Percentiles rank a stretch among this genome's conserved stretches.
Evolutionary conservation across 768 basidiomycete species (phyloP).

Genomic region (Lepiota venenata): DNA sequence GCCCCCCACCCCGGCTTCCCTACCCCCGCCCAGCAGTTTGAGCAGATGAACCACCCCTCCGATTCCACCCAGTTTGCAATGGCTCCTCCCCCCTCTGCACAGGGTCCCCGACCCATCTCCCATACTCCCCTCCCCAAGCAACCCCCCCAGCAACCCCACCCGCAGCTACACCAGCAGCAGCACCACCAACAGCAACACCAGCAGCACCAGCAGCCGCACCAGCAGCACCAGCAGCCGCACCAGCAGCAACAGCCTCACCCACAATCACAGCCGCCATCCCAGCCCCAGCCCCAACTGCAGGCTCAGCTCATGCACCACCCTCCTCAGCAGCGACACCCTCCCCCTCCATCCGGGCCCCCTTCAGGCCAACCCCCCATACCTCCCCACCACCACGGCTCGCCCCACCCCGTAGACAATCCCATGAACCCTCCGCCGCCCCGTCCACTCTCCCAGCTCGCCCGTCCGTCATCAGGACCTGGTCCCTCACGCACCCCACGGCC

Average conservation of each 20-base stretch:
- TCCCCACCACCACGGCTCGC: constrained; percentile 55
- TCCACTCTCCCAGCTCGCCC: constrained; percentile 19
- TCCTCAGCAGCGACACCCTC: constrained; percentile 19
- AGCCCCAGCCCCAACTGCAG: background rate
- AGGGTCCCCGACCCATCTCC: constrained; percentile 42
- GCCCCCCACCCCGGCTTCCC: constrained; percentile 28
- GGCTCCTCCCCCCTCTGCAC: constrained; percentile 31
- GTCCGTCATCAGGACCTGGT: background rate
- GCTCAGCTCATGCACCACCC: background rate
- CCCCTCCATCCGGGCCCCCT: constrained; percentile 43
- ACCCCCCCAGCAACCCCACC: constrained; percentile 16
- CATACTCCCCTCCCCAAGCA: constrained; percentile 30
- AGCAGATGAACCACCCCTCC: constrained; percentile 42
- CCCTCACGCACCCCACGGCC: no score
- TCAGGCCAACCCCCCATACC: constrained; percentile 41
- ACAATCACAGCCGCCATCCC: background rate
- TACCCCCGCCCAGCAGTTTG: constrained; percentile 64
- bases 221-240: background rate
- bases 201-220: constrained; percentile 11
- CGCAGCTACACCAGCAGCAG: background rate
- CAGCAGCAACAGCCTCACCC: background rate
- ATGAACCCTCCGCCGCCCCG: constrained; percentile 9
- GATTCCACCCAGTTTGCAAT: constrained; percentile 27
- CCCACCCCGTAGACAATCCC: constrained; percentile 46
- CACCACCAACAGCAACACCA: background rate